phyloP scores from a whole-genome alignment of 179 eudicot genomes.

The Amaranthus tricolor region DNA sequence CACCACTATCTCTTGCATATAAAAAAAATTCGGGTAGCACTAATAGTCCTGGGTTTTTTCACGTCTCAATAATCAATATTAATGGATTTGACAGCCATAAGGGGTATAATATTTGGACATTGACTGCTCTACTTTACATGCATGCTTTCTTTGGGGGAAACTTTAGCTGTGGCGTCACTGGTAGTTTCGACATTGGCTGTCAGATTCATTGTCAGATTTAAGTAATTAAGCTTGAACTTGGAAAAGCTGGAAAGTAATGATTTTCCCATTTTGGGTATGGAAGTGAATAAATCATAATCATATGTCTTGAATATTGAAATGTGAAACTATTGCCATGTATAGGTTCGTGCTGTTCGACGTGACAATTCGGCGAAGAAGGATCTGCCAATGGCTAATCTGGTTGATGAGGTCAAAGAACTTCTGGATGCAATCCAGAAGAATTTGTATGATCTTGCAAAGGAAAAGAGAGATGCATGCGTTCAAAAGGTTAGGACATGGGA shows the following conservation, averaged over 20 bases:
- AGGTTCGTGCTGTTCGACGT: slow-evolving; percentile 93
- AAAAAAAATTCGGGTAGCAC: too few species aligned
- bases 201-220: too few species aligned
- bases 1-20: too few species aligned
- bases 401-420: slow-evolving; percentile 48
- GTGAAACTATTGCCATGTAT: slow-evolving; percentile 6
- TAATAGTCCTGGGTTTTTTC: too few species aligned
- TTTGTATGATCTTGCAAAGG: slow-evolving; percentile 67
- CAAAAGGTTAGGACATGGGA: slow-evolving; percentile 77
- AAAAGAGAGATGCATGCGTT: slow-evolving; percentile 81
- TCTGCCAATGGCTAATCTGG: slow-evolving; percentile 63
- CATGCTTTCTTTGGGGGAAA: too few species aligned
- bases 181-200: too few species aligned
- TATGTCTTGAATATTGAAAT: background rate
- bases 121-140: too few species aligned
- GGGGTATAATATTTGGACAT: too few species aligned
- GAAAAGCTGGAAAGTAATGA: background rate
- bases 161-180: too few species aligned
- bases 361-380: slow-evolving; percentile 73
- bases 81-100: too few species aligned
- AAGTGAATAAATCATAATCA: too few species aligned
- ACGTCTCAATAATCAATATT: too few species aligned
- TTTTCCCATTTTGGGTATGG: background rate
- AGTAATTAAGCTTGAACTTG: background rate
- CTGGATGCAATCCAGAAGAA: slow-evolving; percentile 63